Evolutionary conservation across 768 basidiomycete genomes (phyloP).

Genomic region (Strobilomyces confusus): DNA sequence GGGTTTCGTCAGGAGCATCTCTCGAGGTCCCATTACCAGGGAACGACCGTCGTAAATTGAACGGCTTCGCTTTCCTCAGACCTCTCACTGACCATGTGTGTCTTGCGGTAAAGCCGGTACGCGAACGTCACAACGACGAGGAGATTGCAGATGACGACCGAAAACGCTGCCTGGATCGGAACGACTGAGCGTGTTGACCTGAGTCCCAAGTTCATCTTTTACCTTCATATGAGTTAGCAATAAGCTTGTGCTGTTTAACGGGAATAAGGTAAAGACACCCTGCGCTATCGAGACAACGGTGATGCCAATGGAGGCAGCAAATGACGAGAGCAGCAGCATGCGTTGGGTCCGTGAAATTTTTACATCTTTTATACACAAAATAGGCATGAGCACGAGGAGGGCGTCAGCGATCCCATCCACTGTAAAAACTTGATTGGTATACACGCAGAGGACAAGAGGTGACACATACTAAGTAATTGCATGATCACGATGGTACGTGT

Average conservation of each 20-base stretch:
- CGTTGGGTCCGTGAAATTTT: slow-evolving; percentile 11
- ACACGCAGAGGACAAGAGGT: not conserved
- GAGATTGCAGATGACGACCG: slow-evolving; percentile 19
- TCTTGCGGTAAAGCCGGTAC: slow-evolving; percentile 13
- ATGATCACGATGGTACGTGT: not conserved
- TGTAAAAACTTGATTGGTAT: not conserved
- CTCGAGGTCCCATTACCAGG: not conserved
- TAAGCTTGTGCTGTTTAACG: not conserved
- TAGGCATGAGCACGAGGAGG: slow-evolving; percentile 13
- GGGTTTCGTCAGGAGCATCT: not conserved
- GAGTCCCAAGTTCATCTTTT: not conserved
- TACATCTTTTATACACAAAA: slow-evolving; percentile 10
- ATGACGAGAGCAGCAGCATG: slow-evolving; percentile 17
- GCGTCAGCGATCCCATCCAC: slow-evolving; percentile 22
- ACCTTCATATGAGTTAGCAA: slow-evolving; percentile 21
- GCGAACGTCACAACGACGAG: slow-evolving; percentile 15
- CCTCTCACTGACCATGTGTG: not conserved
- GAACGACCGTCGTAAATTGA: not conserved
- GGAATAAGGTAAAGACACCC: slow-evolving; percentile 4
- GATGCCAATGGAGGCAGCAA: slow-evolving; percentile 22
- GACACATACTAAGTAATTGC: slow-evolving; percentile 15
- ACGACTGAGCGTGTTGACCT: not conserved
- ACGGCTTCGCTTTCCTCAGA: not conserved
- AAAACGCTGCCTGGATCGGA: slow-evolving; percentile 14
- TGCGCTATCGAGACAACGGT: slow-evolving; percentile 16